Conservation (phyloP, 345 rosid genomes). For the Anacardium occidentale region DNA sequence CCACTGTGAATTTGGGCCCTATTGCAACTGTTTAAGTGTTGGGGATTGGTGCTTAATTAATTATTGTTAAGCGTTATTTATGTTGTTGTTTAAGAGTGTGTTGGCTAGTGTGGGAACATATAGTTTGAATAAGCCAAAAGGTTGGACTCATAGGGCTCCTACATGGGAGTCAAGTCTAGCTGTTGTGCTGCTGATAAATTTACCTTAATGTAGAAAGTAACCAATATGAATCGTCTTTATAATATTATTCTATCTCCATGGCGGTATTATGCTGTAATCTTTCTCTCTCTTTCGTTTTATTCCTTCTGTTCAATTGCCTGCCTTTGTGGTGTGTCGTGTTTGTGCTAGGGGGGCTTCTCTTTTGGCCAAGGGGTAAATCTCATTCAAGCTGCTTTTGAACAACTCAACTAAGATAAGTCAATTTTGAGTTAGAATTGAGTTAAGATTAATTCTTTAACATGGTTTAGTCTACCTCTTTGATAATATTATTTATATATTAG, state of each 20-base stretch:
- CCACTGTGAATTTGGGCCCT: constrained; percentile 31
- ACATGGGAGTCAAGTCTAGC: neutral
- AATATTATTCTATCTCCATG: neutral
- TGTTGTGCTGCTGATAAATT: constrained; percentile 4
- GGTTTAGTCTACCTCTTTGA: too few species aligned
- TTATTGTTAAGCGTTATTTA: too few species aligned
- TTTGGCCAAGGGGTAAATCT: too few species aligned
- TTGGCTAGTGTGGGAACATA: neutral
- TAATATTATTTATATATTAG: too few species aligned
- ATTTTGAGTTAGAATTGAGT: too few species aligned
- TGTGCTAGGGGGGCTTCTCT: neutral
- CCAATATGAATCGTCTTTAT: constrained; percentile 4
- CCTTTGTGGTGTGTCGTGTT: neutral
- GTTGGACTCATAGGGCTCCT: neutral
- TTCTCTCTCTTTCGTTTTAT: neutral
- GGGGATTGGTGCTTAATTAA: neutral
- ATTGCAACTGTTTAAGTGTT: constrained; percentile 36
- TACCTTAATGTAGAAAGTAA: constrained; percentile 10
- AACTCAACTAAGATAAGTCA: too few species aligned
- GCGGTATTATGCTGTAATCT: neutral
- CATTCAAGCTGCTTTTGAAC: too few species aligned
- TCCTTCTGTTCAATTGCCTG: neutral
- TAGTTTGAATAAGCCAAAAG: constrained; percentile 9
- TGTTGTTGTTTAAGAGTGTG: neutral
- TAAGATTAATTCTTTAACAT: too few species aligned